Evolutionary conservation across 2,329 filamentous ascomycete genomes (phyloP).

Genomic region (Ophiostoma triangulosporum): DNA sequence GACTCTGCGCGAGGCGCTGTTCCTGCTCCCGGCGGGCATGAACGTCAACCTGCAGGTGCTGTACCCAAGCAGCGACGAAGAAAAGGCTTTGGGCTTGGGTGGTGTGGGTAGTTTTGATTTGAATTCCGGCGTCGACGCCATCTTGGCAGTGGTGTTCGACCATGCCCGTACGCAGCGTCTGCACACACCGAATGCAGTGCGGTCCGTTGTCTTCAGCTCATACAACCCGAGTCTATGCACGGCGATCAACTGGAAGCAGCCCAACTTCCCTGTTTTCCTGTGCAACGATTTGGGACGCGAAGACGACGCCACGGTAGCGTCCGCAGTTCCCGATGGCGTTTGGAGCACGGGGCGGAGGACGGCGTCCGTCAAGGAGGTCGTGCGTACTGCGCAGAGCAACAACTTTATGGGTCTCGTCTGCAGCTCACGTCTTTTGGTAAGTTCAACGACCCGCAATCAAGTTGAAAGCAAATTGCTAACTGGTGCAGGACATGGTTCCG

Average conservation of each 20-base stretch:
- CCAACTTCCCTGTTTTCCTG: conserved; percentile 90
- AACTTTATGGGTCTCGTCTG: conserved; percentile 98
- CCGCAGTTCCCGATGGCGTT: conserved; percentile 24
- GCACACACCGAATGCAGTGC: conserved; percentile 57
- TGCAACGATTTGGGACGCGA: conserved; percentile 79
- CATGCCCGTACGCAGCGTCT: conserved; percentile 59
- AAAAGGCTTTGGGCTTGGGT: conserved; percentile 53
- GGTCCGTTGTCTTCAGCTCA: conserved; percentile 87
- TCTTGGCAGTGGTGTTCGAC: conserved; percentile 78
- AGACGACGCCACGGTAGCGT: conserved; percentile 22
- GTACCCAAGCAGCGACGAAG: conserved; percentile 67
- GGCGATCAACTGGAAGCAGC: conserved; percentile 97
- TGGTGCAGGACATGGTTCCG: conserved; percentile 69
- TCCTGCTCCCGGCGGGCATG: conserved; percentile 61
- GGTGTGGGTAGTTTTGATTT: conserved; percentile 56
- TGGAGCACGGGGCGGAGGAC: conserved; percentile 54
- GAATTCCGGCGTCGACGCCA: conserved; percentile 72
- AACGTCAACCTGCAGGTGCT: conserved; percentile 87
- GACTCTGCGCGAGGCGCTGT: conserved; percentile 65
- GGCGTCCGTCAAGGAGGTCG: conserved; percentile 86
- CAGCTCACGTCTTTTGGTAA: conserved; percentile 70
- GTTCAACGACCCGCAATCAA: no score
- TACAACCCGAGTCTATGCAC: conserved; percentile 86
- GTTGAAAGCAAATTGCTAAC: background rate
- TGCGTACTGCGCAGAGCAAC: conserved; percentile 83